Evolutionary conservation across 1,139 yeast species (phyloP), one percentile per base, ranked within the genome.

Genomic region (Suhomyces bokatorum): DNA sequence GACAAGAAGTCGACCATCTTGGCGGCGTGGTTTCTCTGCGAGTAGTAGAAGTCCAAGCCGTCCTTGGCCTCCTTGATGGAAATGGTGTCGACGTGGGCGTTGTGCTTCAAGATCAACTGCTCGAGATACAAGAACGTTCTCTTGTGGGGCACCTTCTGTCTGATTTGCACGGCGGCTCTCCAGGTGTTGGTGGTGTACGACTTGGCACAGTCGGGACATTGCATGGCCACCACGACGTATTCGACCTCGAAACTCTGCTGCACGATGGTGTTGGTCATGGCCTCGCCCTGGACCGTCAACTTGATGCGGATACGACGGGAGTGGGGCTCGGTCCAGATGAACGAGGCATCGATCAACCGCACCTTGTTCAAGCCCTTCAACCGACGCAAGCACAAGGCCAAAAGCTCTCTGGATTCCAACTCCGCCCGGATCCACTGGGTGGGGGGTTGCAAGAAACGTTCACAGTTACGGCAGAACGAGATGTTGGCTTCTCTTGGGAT

Each of bases 241-340:
- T 93, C 98, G 14, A 93, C 97, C 66, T 90, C 98, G 64, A 93
- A 91, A 29, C 90, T 82, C 67, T 95, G 99, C 65, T 95, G 98
- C 30, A 95, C 83, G 55, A 93, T 88, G 32, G 97, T 89, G 59
- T 89, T 89, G 27, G 87, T 78, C 82, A 89, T 83, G 32, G 96
- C 96, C 68, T 93, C 99, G 52, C 98, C 98, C 67, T 93, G 99
- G 14, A 93, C 96, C 0, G 99, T 89, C 42, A 95, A 69, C 61
- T 90, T 91, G 51, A 93, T 81, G 63, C 91, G 81, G 53, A 93
- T 81, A 75, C 99, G 84, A 66, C 99, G 83, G 24, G 98, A 91
- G 66, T 93, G 99, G 1, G 99, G 99, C 68, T 93, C 99, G 1
- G 99, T 93, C 99, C 99, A 93, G 51, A 93, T 83, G 59, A 93